Evolutionary conservation across 257 asterid species (phyloP).

Genomic region (Nicotiana undulata): DNA sequence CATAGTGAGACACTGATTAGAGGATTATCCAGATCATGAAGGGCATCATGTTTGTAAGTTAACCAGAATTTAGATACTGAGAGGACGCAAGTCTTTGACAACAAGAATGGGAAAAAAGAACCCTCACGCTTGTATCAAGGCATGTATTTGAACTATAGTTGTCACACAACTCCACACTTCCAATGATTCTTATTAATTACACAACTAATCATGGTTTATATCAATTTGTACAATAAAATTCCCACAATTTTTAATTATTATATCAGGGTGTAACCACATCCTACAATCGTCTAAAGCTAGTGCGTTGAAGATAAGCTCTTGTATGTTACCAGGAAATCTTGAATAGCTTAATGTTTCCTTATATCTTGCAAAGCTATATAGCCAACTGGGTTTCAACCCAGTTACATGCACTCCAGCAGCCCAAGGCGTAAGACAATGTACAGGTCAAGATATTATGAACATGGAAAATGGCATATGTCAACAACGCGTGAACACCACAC

Average conservation of each 20-base stretch:
- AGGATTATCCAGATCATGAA: neutral
- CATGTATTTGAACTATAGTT: neutral
- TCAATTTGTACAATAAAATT: neutral
- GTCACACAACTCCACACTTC: neutral
- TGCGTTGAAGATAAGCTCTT: neutral
- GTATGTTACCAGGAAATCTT: neutral
- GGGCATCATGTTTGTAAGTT: neutral
- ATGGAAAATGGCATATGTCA: neutral
- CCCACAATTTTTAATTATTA: neutral
- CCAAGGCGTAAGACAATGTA: neutral
- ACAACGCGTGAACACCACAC: neutral
- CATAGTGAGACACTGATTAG: neutral
- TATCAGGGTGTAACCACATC: neutral
- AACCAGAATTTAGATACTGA: neutral
- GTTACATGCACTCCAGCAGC: neutral
- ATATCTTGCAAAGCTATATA: neutral
- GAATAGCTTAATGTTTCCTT: neutral
- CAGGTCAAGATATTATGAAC: neutral
- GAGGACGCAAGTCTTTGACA: neutral
- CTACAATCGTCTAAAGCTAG: neutral
- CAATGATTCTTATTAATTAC: neutral
- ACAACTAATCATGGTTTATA: neutral
- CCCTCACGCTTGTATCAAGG: neutral
- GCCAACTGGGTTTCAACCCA: neutral
- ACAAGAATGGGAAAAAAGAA: neutral